Percentiles rank a stretch among this genome's conserved stretches.
These are phyloP conservation scores for Calonectria naviculata DNA, from an alignment of 2,329 filamentous ascomycete genomes.

Conservation along the genomic window DNA sequence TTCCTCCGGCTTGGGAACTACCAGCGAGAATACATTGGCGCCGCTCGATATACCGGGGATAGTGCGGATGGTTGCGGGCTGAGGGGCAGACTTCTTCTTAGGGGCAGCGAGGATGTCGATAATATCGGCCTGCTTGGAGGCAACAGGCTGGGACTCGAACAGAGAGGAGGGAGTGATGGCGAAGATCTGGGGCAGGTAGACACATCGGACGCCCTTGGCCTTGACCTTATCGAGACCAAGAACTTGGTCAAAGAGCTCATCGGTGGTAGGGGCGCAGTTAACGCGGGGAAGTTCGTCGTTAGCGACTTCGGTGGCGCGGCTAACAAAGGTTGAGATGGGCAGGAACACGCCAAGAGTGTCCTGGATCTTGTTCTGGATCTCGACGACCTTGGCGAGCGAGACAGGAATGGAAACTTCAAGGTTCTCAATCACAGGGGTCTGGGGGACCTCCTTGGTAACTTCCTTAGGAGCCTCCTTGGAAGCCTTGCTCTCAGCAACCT, in stretches of 20 bases:
- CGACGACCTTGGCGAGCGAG: conserved; percentile 81
- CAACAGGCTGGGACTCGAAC: conserved; percentile 44
- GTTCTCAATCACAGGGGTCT: conserved; percentile 57
- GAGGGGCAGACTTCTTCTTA: conserved; percentile 41
- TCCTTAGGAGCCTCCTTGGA: conserved; percentile 47
- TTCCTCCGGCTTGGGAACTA: conserved; percentile 83
- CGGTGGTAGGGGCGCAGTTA: conserved; percentile 70
- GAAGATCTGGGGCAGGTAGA: conserved; percentile 78
- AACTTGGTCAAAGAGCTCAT: conserved; percentile 91
- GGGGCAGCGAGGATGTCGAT: conserved; percentile 79
- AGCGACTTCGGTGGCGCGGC: conserved; percentile 85
- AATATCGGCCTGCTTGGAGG: conserved; percentile 69
- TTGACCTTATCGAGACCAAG: conserved; percentile 72
- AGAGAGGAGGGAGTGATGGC: conserved; percentile 61
- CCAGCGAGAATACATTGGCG: conserved; percentile 84
- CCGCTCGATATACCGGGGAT: conserved; percentile 63
- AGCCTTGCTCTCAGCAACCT: conserved; percentile 71
- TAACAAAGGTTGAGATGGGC: conserved; percentile 87
- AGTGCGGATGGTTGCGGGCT: conserved; percentile 43
- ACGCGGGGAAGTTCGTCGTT: conserved; percentile 86
- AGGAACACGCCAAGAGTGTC: conserved; percentile 82
- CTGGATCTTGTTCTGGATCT: conserved; percentile 84
- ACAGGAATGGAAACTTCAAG: conserved; percentile 78
- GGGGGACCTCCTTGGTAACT: conserved; percentile 51
- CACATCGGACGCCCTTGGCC: conserved; percentile 67